phyloP scores from a whole-genome alignment of 768 basidiomycete genomes.

The Cubamyces sp. region DNA sequence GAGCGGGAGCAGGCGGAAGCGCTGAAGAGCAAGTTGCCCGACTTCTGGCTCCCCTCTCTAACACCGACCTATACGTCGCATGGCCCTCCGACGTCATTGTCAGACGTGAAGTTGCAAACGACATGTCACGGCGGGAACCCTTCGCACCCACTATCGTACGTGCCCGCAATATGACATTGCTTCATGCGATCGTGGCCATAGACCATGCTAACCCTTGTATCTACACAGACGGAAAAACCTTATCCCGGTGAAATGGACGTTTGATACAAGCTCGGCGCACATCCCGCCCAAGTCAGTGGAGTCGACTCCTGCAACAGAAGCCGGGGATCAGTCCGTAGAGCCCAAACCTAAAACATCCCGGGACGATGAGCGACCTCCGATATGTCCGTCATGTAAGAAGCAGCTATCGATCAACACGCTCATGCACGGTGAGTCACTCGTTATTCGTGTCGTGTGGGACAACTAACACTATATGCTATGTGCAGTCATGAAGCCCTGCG shows the following conservation, averaged over 20 bases:
- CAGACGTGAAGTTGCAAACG: conserved; percentile 86
- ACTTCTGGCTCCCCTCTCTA: conserved; percentile 95
- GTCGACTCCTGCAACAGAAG: conserved; percentile 43
- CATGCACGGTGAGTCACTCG: conserved; percentile 61
- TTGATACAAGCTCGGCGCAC: conserved; percentile 41
- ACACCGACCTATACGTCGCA: conserved; percentile 78
- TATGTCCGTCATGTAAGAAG: conserved; percentile 90
- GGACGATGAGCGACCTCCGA: conserved; percentile 63
- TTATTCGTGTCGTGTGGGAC: neutral
- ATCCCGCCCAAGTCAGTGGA: conserved; percentile 34
- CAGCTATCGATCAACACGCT: conserved; percentile 76
- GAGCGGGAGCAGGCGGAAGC: conserved; percentile 86
- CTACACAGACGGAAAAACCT: conserved; percentile 77
- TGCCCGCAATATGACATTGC: conserved; percentile 16
- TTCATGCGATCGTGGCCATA: neutral
- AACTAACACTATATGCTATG: neutral
- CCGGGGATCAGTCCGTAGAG: conserved; percentile 29
- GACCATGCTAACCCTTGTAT: conserved; percentile 5
- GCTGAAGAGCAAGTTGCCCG: conserved; percentile 86
- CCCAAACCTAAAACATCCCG: conserved; percentile 41
- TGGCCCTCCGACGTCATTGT: conserved; percentile 65
- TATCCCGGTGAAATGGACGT: conserved; percentile 79
- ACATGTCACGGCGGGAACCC: conserved; percentile 84
- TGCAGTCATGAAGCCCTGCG: conserved; percentile 82
- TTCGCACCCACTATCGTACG: conserved; percentile 77